Conservation (phyloP, 768 basidiomycete genomes). For the Boletus rufocinnamomeus region DNA sequence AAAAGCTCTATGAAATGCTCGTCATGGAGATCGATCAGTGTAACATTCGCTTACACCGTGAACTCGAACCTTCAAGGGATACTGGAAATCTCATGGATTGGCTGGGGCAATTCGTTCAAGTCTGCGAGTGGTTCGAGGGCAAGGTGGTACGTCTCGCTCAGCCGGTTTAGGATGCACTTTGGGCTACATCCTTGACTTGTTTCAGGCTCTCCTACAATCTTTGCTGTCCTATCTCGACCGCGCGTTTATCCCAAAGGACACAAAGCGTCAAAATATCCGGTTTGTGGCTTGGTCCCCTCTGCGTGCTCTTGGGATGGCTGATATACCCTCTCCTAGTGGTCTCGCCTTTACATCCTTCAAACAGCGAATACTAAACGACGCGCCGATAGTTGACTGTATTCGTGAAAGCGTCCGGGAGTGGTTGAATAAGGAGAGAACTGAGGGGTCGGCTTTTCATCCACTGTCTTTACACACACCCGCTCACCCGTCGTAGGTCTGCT, state of each 20-base stretch:
- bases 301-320: background rate
- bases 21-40: conserved; percentile 62
- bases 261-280: conserved; percentile 46
- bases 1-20: conserved; percentile 58
- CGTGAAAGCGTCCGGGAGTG: conserved; percentile 50
- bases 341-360: conserved; percentile 60
- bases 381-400: conserved; percentile 44
- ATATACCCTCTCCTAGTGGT: conserved; percentile 37
- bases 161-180: background rate
- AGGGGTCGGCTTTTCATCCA: conserved; percentile 29
- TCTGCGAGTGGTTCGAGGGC: conserved; percentile 63
- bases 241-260: conserved; percentile 51
- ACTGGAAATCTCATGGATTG: conserved; percentile 45
- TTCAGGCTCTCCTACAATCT: conserved; percentile 58
- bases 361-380: conserved; percentile 51
- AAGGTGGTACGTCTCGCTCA: conserved; percentile 53
- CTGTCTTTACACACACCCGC: conserved; percentile 2
- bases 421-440: conserved; percentile 55
- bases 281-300: conserved; percentile 27
- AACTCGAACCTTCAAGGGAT: conserved; percentile 34
- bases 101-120: conserved; percentile 55
- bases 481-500: conserved; percentile 32
- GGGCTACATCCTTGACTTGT: conserved; percentile 3
- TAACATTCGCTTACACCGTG: conserved; percentile 41
- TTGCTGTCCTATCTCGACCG: conserved; percentile 74